These are phyloP conservation scores for Leucosporidium scottii DNA, from an alignment of 768 basidiomycete species.

Conservation along the genomic window DNA sequence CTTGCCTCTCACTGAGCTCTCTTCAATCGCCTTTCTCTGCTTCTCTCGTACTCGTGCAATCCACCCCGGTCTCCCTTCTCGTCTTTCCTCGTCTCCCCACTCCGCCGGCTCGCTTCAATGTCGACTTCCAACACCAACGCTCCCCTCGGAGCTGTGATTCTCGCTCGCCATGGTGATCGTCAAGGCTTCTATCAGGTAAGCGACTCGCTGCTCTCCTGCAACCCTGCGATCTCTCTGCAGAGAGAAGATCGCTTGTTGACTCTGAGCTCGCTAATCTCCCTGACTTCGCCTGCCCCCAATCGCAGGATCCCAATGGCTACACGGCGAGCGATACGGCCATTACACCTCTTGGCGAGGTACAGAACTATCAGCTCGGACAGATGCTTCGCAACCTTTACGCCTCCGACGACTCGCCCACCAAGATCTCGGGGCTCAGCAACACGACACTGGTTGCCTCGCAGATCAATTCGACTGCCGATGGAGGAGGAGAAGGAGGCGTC, in stretches of 20 bases:
- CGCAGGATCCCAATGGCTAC: conserved; percentile 24
- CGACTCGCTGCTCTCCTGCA: background rate
- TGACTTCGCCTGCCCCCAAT: background rate
- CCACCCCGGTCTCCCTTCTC: background rate
- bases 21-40: too few relatives aligned
- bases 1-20: too few relatives aligned
- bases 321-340: conserved; percentile 50
- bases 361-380: conserved; percentile 49
- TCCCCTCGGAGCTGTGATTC: conserved; percentile 50
- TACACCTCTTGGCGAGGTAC: conserved; percentile 48
- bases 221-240: conserved; percentile 19
- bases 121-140: conserved; percentile 23
- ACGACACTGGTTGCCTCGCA: conserved; percentile 55
- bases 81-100: background rate
- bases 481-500: conserved; percentile 62
- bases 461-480: conserved; percentile 63
- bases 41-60: too few relatives aligned
- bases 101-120: conserved; percentile 6
- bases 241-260: background rate
- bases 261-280: conserved; percentile 19
- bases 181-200: conserved; percentile 11
- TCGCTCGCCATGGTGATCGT: conserved; percentile 55
- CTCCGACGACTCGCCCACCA: conserved; percentile 57
- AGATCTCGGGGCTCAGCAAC: conserved; percentile 51
- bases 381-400: conserved; percentile 52